Evolutionary conservation across 768 basidiomycete genomes (phyloP).

Genomic region (Basidioascus undulatus): DNA sequence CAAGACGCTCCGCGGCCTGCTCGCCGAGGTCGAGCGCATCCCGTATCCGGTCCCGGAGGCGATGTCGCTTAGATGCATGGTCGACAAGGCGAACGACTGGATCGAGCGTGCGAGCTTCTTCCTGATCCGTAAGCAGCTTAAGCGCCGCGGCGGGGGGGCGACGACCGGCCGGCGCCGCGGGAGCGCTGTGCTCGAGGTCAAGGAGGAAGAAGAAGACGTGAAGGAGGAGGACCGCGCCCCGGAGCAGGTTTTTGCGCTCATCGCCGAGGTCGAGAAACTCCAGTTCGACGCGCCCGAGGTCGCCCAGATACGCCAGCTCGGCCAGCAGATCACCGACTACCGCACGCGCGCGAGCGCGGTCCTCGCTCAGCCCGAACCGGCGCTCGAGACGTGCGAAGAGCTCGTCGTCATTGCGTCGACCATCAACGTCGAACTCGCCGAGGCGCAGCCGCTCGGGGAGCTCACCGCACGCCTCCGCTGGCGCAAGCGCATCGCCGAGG

Average conservation of each 20-base stretch:
- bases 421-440: slow-evolving; percentile 7
- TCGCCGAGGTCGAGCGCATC: slow-evolving; percentile 74
- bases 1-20: slow-evolving; percentile 51
- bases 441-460: slow-evolving; percentile 41
- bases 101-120: slow-evolving; percentile 29
- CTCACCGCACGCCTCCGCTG: slow-evolving; percentile 19
- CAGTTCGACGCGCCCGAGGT: slow-evolving; percentile 73
- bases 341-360: slow-evolving; percentile 12
- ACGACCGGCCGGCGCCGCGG: slow-evolving; percentile 1
- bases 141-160: slow-evolving; percentile 9
- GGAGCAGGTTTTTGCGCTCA: slow-evolving; percentile 40
- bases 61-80: slow-evolving; percentile 45
- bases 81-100: slow-evolving; percentile 63
- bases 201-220: slow-evolving; percentile 24
- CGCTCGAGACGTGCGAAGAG: slow-evolving; percentile 9
- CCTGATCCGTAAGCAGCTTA: slow-evolving; percentile 11
- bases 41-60: slow-evolving; percentile 49
- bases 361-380: slow-evolving; percentile 10
- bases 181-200: slow-evolving; percentile 7
- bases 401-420: slow-evolving; percentile 13
- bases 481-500: background rate
- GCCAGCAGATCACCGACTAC: slow-evolving; percentile 13
- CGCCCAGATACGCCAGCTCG: slow-evolving; percentile 14
- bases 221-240: slow-evolving; percentile 48
- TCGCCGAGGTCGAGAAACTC: slow-evolving; percentile 46